Evolutionary conservation across 768 basidiomycete genomes (phyloP), one percentile per base, ranked within the genome.

Genomic region (Cubamyces lactineus): DNA sequence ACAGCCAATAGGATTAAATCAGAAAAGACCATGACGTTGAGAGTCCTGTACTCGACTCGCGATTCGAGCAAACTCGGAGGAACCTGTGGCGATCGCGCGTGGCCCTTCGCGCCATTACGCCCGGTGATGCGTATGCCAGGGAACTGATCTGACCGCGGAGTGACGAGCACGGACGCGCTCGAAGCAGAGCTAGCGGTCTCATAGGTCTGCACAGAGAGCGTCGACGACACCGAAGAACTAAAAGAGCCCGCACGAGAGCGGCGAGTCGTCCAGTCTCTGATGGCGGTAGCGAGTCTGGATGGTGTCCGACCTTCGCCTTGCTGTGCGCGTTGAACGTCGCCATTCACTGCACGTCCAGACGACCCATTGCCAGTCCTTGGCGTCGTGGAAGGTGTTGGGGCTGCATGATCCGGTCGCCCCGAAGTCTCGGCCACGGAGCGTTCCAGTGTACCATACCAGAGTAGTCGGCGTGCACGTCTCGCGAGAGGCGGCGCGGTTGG

Each of bases 391-490:
- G 39, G 47, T 21, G 53, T 41, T n/a, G 24, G 41, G 28, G 48
- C n/a, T 5, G n/a, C 13, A 8, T 3, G 26, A 8, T 12, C 28
- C 23, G 7, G 23, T 7, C 38, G 7, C 38, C 39, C 24, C 5
- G 24, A 15, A n/a, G 3, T 34, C 12, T 17, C 23, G 48, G 28
- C 1, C 23, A 23, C 19, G 2, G 26, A 19, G 26, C 38, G 45
- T 3, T 41, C 24, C 3, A 63, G 57, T 6, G 55, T 41, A 13
- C 71, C 71, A 64, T 88, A 86, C 58, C 83, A 82, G 41, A 95
- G 76, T 13, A 96, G 78, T 42, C 87, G 78, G n/a, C 95, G 82
- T 60, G 91, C 91, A 43, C 93, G 80, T 28, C 78, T 79, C 1
- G 89, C 87, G 1, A 96, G 79, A 23, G 78, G 82, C 1, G 78